These are phyloP conservation scores for Aspergillus steynii DNA, from an alignment of 495 filamentous ascomycete species.

Conservation along the genomic window DNA sequence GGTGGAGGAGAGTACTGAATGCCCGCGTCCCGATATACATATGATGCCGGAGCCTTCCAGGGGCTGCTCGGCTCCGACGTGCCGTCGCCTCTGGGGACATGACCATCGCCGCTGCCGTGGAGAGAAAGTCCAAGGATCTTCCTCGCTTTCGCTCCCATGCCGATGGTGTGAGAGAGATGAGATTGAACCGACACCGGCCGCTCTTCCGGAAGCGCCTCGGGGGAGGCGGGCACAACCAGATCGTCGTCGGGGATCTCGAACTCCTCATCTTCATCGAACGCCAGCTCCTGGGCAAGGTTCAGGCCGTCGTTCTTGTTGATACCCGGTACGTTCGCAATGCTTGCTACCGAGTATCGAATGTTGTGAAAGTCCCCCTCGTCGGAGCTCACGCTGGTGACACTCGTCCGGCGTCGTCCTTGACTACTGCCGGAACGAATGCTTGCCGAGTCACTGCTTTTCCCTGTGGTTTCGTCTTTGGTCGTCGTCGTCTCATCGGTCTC, in stretches of 20 bases:
- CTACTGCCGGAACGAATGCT: constrained; percentile 74
- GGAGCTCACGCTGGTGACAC: constrained; percentile 66
- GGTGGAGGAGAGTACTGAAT: constrained; percentile 81
- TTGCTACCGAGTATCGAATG: constrained; percentile 67
- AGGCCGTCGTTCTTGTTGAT: constrained; percentile 59
- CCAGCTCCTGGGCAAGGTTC: constrained; percentile 87
- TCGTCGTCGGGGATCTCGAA: constrained; percentile 42
- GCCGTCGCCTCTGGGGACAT: constrained; percentile 23
- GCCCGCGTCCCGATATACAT: constrained; percentile 68
- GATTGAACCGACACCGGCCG: constrained; percentile 46
- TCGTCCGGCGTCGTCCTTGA: constrained; percentile 54
- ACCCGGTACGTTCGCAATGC: constrained; percentile 51
- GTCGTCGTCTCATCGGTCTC: constrained; percentile 24
- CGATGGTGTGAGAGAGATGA: constrained; percentile 37
- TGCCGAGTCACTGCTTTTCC: constrained; percentile 64
- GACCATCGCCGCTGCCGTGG: constrained; percentile 28
- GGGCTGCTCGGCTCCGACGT: constrained; percentile 17
- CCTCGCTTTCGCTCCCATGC: constrained; percentile 47
- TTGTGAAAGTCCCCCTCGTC: constrained; percentile 45
- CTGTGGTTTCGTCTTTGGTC: constrained; percentile 38
- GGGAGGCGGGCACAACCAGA: constrained; percentile 23
- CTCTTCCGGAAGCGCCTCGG: constrained; percentile 50
- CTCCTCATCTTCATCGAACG: constrained; percentile 77
- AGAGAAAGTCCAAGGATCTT: constrained; percentile 51
- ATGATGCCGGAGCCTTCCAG: constrained; percentile 14